A percentile compares a stretch with the other conserved stretches of the same genome.
These are phyloP conservation scores for Hirsutella thompsonii DNA, from an alignment of 2,329 filamentous ascomycete species.

Conservation along the genomic window DNA sequence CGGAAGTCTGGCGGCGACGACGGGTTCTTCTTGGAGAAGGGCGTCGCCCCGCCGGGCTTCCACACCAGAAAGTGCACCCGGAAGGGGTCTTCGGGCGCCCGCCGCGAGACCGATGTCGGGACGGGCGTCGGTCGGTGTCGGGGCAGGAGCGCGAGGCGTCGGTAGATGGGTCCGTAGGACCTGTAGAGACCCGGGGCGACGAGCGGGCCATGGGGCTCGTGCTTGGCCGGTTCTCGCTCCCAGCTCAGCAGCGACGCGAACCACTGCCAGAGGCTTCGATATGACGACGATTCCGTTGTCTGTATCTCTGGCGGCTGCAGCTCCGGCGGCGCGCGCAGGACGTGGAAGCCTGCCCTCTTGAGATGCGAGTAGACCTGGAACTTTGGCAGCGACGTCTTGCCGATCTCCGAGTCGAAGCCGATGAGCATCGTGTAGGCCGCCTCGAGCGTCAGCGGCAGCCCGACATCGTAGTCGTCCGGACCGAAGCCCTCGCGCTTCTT, in stretches of 20 bases:
- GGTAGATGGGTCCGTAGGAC: slow-evolving; percentile 59
- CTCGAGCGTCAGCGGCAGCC: slow-evolving; percentile 80
- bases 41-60: slow-evolving; percentile 46
- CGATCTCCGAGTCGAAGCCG: slow-evolving; percentile 50
- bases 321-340: slow-evolving; percentile 51
- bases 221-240: slow-evolving; percentile 11
- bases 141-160: slow-evolving; percentile 60
- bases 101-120: slow-evolving; percentile 8
- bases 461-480: slow-evolving; percentile 39
- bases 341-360: slow-evolving; percentile 69
- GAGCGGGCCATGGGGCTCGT: slow-evolving; percentile 36
- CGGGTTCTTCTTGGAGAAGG: slow-evolving; percentile 70
- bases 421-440: slow-evolving; percentile 80
- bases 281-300: slow-evolving; percentile 4
- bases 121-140: slow-evolving; percentile 45
- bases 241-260: slow-evolving; percentile 33
- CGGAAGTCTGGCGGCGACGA: slow-evolving; percentile 72
- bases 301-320: slow-evolving; percentile 3
- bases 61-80: slow-evolving; percentile 70
- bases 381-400: slow-evolving; percentile 57
- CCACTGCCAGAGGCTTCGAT: slow-evolving; percentile 33
- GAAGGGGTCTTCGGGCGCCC: slow-evolving; percentile 40
- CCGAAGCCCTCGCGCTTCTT: slow-evolving; percentile 8
- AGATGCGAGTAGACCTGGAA: slow-evolving; percentile 83
- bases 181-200: slow-evolving; percentile 52